These are phyloP conservation scores for Viola odorata DNA, from an alignment of 345 rosid species.

Conservation along the genomic window DNA sequence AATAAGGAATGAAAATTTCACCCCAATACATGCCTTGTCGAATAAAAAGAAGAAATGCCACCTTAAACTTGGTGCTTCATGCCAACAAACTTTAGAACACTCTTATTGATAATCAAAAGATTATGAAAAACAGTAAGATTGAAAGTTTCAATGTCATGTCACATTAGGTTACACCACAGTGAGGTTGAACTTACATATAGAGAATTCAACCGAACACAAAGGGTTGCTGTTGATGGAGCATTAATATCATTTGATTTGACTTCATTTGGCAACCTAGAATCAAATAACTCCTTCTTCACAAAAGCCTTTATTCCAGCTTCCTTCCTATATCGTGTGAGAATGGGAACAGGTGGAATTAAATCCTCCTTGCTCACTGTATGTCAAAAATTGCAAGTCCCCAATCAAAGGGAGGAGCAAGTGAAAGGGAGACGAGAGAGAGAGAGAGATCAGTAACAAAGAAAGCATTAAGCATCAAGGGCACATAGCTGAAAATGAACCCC, in stretches of 20 bases:
- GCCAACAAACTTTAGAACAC: too few relatives aligned
- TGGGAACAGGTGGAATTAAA: slow-evolving; percentile 86
- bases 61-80: too few relatives aligned
- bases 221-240: slow-evolving; percentile 55
- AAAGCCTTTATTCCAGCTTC: slow-evolving; percentile 91
- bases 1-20: too few relatives aligned
- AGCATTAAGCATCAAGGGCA: background rate
- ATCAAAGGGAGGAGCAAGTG: background rate
- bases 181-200: slow-evolving; percentile 59
- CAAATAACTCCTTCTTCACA: slow-evolving; percentile 92
- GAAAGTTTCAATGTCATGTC: background rate
- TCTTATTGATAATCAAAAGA: too few relatives aligned
- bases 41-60: too few relatives aligned
- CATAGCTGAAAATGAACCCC: too few relatives aligned
- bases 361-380: slow-evolving; percentile 83
- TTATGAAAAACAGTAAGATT: too few relatives aligned
- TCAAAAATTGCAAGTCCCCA: slow-evolving; percentile 7
- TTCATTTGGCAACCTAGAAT: slow-evolving; percentile 65
- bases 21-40: too few relatives aligned
- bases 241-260: slow-evolving; percentile 56
- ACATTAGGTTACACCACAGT: background rate
- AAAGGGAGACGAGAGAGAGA: background rate
- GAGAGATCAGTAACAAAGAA: background rate
- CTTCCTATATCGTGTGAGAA: slow-evolving; percentile 79
- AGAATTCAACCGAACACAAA: slow-evolving; percentile 91